Evolutionary conservation across 2,329 filamentous ascomycete species (phyloP).

Genomic region (Verticillium albo-atrum): DNA sequence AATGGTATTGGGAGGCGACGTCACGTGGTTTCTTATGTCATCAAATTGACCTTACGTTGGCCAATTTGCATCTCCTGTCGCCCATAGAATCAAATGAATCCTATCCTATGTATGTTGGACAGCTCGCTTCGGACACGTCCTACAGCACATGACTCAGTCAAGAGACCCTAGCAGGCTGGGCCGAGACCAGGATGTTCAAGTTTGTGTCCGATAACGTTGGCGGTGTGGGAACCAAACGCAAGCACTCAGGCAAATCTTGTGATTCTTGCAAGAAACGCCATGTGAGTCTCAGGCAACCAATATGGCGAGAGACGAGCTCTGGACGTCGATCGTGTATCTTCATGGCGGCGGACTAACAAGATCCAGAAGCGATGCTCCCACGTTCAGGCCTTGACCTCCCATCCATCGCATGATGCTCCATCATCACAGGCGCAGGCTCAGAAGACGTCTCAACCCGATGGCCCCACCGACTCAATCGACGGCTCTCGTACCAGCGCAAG

Average conservation of each 20-base stretch:
- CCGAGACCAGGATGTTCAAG: too few relatives aligned
- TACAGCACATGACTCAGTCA: too few relatives aligned
- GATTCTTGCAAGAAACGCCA: conserved; percentile 12
- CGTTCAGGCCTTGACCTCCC: not conserved
- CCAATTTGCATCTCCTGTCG: too few relatives aligned
- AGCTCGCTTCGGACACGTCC: too few relatives aligned
- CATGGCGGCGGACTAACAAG: not conserved
- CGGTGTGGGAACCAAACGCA: conserved; percentile 14
- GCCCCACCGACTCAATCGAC: not conserved
- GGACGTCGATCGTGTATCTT: not conserved
- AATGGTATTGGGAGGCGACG: too few relatives aligned
- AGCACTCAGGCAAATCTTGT: conserved; percentile 8
- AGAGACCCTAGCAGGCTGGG: too few relatives aligned
- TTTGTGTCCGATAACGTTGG: conserved; percentile 24
- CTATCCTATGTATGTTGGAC: too few relatives aligned
- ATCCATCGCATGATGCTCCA: too few relatives aligned
- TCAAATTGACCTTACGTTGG: too few relatives aligned
- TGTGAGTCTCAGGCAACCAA: conserved; percentile 2
- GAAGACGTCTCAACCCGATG: not conserved
- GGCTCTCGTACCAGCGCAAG: not conserved
- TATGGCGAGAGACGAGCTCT: not conserved
- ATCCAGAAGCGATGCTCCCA: not conserved
- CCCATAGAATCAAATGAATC: too few relatives aligned
- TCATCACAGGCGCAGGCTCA: not conserved
- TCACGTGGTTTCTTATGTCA: too few relatives aligned